Percentiles rank a stretch among this genome's conserved stretches.
Conservation (phyloP, 257 asterid genomes). For the Solanum verrucosum region DNA sequence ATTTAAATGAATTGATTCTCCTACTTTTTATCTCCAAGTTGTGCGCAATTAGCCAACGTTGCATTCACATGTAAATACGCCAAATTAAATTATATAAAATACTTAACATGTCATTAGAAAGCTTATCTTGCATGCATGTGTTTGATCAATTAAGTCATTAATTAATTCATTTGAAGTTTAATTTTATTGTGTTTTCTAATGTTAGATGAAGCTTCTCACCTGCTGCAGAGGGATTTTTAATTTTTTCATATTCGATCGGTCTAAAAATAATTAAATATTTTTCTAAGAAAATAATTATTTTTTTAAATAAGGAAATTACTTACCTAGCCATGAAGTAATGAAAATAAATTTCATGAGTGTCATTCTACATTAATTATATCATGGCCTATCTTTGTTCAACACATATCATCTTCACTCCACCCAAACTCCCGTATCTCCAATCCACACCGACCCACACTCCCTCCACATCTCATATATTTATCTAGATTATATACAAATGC, state of each 20-base stretch:
- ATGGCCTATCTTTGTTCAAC: too few relatives aligned
- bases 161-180: background rate
- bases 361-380: too few relatives aligned
- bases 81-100: background rate
- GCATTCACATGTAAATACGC: background rate
- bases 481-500: too few relatives aligned
- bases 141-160: background rate
- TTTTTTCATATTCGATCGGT: too few relatives aligned
- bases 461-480: too few relatives aligned
- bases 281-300: accelerated
- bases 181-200: background rate
- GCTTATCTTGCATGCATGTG: background rate
- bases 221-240: background rate
- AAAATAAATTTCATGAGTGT: too few relatives aligned
- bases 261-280: too few relatives aligned
- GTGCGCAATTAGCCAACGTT: background rate
- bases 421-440: background rate
- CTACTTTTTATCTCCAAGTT: background rate
- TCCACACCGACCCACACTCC: background rate
- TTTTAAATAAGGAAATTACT: background rate
- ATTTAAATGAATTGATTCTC: background rate
- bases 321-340: background rate
- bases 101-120: background rate
- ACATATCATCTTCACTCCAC: background rate
- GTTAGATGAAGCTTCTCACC: background rate